Evolutionary conservation across 352 stramenopile species (phyloP), one percentile per base, ranked within the genome.

Genomic region (Phytophthora agathidicida): DNA sequence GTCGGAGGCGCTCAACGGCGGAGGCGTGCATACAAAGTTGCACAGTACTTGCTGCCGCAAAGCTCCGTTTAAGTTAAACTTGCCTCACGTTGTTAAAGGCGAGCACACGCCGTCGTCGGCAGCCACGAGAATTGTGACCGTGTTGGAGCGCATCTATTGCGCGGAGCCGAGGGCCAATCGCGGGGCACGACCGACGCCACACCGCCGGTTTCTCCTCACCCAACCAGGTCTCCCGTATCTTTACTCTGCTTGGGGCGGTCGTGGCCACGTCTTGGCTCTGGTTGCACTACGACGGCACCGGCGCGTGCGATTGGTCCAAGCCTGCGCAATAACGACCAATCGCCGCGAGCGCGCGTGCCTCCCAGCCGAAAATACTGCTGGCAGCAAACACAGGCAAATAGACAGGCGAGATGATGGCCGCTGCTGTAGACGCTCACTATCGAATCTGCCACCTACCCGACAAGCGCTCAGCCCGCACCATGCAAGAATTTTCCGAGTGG

Each of bases 401-500:
- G 58, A 35, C 35, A 23, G 49, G 42, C 44, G 38, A 17, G 23
- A 43, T 46, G 42, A 49, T 43, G 59, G 42, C 46, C 44, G 46
- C 37, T 27, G 23, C 36, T 63, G 61, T 68, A 65, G 66, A 60
- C 61, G 50, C 39, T 55, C 65, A 63, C 42, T 57, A 62, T 50
- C 55, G 61, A 66, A 56, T 60, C 37, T 52, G 30, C 46, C 7
- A 28, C 30, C 16, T 24, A 54, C 31, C 19, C 22, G 24, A 31
- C 39, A 59, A 47, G 10, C 10, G 7, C 33, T 16, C 19, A 41
- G 28, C 28, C 28, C 14, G 11, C 22, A 39, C 27, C 43, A 73
- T 69, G 59, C 69, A 77, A 65, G 73, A 84, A 11, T 85, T 86
- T 50, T 68, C 65, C 10, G 49, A 80, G 31, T 84, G 75, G 75